Percentiles rank a stretch among this genome's conserved stretches.
Evolutionary conservation across 2,329 filamentous ascomycete species (phyloP).

Genomic region (Alternaria arborescens): DNA sequence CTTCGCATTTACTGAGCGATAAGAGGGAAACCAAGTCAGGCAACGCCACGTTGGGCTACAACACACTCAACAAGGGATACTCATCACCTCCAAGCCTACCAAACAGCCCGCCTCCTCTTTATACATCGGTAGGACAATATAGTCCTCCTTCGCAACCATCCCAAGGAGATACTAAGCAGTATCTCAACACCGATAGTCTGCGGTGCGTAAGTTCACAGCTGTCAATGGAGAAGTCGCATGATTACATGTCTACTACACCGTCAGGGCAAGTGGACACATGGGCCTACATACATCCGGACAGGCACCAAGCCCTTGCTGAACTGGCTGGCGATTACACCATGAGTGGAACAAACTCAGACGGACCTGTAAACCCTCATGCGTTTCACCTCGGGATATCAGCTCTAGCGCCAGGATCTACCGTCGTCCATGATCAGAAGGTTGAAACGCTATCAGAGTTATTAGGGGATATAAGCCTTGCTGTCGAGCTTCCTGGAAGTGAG

Average conservation of each 20-base stretch:
- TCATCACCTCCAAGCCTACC: not conserved
- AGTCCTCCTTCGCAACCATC: not conserved
- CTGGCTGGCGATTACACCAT: slow-evolving; percentile 20
- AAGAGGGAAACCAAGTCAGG: not conserved
- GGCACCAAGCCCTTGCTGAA: slow-evolving; percentile 8
- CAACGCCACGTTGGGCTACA: not conserved
- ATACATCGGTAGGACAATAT: slow-evolving; percentile 5
- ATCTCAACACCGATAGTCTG: not conserved
- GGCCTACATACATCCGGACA: not conserved
- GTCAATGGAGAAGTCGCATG: not conserved
- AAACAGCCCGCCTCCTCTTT: slow-evolving; percentile 12
- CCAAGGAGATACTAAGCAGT: not conserved
- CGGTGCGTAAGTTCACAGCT: not conserved
- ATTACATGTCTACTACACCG: not conserved
- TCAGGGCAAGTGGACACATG: not conserved
- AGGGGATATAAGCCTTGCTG: slow-evolving; percentile 18
- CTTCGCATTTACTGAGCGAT: not conserved
- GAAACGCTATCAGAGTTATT: slow-evolving; percentile 17
- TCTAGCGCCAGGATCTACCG: not conserved
- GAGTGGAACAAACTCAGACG: slow-evolving; percentile 30
- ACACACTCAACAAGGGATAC: not conserved
- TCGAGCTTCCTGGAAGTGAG: slow-evolving; percentile 17
- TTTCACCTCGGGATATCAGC: not conserved
- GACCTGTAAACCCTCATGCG: slow-evolving; percentile 31
- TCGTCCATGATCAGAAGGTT: not conserved